These are phyloP conservation scores for Rutstroemia sp. DNA, from an alignment of 2,329 filamentous ascomycete genomes.

Conservation along the genomic window DNA sequence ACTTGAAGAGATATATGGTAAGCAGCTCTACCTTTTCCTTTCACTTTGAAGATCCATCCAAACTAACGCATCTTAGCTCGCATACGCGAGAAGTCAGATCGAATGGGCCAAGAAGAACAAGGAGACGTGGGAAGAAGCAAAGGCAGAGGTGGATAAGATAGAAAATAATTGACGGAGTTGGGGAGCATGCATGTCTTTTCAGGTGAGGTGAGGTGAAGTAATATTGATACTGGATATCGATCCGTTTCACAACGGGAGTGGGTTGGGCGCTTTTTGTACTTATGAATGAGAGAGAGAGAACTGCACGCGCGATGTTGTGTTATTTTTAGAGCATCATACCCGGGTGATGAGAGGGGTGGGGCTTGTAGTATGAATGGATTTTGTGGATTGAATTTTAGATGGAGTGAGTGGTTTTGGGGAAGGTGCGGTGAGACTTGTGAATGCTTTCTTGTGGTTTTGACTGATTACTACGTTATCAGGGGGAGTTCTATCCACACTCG, in stretches of 20 bases:
- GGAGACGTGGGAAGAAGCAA: conserved; percentile 67
- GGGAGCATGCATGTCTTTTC: conserved; percentile 13
- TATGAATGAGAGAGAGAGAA: too few relatives aligned
- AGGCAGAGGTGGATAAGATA: conserved; percentile 63
- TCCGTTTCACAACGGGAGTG: not conserved
- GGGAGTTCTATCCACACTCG: too few relatives aligned
- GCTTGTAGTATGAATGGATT: too few relatives aligned
- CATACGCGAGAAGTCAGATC: conserved; percentile 64
- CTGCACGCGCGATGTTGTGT: too few relatives aligned
- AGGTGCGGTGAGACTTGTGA: too few relatives aligned
- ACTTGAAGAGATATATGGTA: conserved; percentile 93
- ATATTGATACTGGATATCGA: conserved; percentile 8
- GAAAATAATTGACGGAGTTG: conserved; percentile 32
- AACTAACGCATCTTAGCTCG: conserved; percentile 42
- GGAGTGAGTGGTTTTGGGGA: too few relatives aligned
- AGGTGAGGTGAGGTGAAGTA: conserved; percentile 15
- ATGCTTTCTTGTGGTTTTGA: not conserved
- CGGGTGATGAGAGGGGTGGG: too few relatives aligned
- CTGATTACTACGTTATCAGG: too few relatives aligned
- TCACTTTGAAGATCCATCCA: not conserved
- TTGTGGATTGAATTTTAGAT: too few relatives aligned
- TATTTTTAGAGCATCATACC: too few relatives aligned
- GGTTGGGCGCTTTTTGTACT: too few relatives aligned
- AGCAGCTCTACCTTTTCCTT: conserved; percentile 32
- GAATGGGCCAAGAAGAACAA: conserved; percentile 70